Conservation (phyloP, 163 green algal genomes). For the Scenedesmus sp. region DNA sequence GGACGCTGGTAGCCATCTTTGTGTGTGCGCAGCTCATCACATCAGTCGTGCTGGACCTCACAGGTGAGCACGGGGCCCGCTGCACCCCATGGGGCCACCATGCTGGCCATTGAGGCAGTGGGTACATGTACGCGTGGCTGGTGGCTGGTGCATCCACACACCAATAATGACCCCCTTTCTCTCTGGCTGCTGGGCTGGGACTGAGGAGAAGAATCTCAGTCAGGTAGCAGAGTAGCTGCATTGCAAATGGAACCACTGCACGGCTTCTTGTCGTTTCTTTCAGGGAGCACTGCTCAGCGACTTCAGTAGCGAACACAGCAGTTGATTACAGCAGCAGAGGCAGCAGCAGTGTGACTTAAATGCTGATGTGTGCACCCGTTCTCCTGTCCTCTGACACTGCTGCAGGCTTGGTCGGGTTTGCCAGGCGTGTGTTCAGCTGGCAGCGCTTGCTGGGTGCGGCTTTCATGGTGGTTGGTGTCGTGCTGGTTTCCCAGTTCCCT, state of each 20-base stretch:
- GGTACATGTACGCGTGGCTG: too few relatives aligned
- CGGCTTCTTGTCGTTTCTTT: too few relatives aligned
- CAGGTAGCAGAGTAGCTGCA: background rate
- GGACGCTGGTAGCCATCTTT: constrained; percentile 40
- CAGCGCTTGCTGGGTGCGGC: constrained; percentile 19
- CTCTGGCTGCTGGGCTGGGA: too few relatives aligned
- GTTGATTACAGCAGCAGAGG: background rate
- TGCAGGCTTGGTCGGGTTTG: constrained; percentile 2
- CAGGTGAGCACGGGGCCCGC: constrained; percentile 9
- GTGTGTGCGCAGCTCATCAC: constrained; percentile 39
- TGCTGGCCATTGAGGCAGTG: too few relatives aligned
- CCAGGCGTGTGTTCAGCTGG: background rate
- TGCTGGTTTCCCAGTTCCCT: constrained; percentile 38
- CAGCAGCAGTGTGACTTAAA: background rate
- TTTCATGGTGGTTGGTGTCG: constrained; percentile 42
- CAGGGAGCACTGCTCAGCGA: too few relatives aligned
- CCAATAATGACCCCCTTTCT: too few relatives aligned
- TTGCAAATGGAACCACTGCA: background rate
- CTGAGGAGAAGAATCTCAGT: too few relatives aligned
- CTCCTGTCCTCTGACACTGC: background rate
- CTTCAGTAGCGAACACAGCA: too few relatives aligned
- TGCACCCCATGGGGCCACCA: too few relatives aligned
- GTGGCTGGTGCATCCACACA: too few relatives aligned
- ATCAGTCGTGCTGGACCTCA: constrained; percentile 45
- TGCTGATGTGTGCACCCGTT: background rate